phyloP scores from a whole-genome alignment of 108 stramenopile species.

The Pinguiococcus pyrenoidosus region DNA sequence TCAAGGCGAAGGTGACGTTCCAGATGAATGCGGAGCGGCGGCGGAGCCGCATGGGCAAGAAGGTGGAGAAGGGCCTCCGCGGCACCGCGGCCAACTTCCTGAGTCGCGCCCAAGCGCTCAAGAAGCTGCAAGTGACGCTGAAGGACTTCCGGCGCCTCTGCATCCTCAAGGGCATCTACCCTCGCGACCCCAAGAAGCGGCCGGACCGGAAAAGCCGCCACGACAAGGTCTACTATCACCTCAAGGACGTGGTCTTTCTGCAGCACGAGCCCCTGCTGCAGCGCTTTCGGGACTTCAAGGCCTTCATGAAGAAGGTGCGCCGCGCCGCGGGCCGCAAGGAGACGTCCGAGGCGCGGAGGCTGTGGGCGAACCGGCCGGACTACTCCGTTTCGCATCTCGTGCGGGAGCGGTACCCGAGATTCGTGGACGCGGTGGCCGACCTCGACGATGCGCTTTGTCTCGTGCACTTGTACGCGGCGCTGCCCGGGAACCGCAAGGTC shows the following conservation, averaged over 20 bases:
- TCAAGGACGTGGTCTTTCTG: slow-evolving; percentile 87
- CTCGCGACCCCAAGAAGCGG: slow-evolving; percentile 76
- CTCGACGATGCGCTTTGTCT: slow-evolving; percentile 92
- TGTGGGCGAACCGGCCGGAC: slow-evolving; percentile 42
- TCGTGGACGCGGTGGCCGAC: slow-evolving; percentile 82
- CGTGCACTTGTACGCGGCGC: slow-evolving; percentile 76
- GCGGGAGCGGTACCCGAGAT: slow-evolving; percentile 94
- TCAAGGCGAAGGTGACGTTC: slow-evolving; percentile 39
- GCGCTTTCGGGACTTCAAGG: slow-evolving; percentile 78
- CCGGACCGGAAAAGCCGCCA: slow-evolving; percentile 40
- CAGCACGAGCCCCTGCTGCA: slow-evolving; percentile 91
- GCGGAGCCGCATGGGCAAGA: slow-evolving; percentile 90
- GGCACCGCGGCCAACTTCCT: slow-evolving; percentile 90
- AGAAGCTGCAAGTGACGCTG: slow-evolving; percentile 78
- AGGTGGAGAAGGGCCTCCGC: slow-evolving; percentile 67
- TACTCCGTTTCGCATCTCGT: slow-evolving; percentile 92
- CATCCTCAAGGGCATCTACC: slow-evolving; percentile 98
- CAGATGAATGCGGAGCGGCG: slow-evolving; percentile 76
- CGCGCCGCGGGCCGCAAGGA: slow-evolving; percentile 41
- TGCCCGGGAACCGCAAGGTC: slow-evolving; percentile 59
- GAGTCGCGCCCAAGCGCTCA: slow-evolving; percentile 69
- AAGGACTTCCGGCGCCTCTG: slow-evolving; percentile 94
- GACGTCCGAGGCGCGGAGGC: background rate
- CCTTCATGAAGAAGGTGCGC: slow-evolving; percentile 70
- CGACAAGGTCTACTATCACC: slow-evolving; percentile 90